Evolutionary conservation across 2,329 filamentous ascomycete genomes (phyloP), one percentile per base, ranked within the genome.

Genomic region (Apiospora aurea): DNA sequence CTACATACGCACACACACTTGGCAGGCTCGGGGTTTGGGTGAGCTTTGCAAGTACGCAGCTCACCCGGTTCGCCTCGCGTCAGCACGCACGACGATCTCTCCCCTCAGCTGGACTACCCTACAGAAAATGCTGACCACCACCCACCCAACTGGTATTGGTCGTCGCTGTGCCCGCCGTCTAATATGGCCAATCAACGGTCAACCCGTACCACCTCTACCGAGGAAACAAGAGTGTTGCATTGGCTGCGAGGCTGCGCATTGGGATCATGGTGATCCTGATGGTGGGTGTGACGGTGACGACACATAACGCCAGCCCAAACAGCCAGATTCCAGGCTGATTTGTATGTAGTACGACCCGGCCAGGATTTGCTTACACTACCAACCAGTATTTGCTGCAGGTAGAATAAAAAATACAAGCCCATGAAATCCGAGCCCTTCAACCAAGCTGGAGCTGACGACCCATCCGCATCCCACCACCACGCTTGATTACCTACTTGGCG

Each of bases 21-120:
- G 29, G 11, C 29, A 61, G 18, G 29, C 53, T 64, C 34, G 18
- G 18, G 2, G 18, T 61, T n/a, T 38, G 18, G 24, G 24, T 10
- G 49, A 38, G 34, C 44, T 38, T 8, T 7, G 18, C 49, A 8
- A 61, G 53, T 16, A 6, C 2, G 24, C 26, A 61, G 34, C 29
- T 61, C 53, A 34, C 13, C n/a, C 21, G 38, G 34, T 64, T 24
- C 57, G 57, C 57, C 57, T 64, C 57, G 57, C 34, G 57, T 64
- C 57, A 64, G 57, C 57, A 64, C 57, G n/a, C 34, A 13, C 18
- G 57, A 38, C 18, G 57, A 64, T 64, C 57, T 10, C 34, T 3
- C 34, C 41, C 57, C 21, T 64, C 57, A 64, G 57, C 34, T 64
- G 57, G 57, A 21, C 18, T 18, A 64, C 21, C 57, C 34, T 64